A percentile compares a stretch with the other conserved stretches of the same genome.
These are phyloP conservation scores for Croton laevigatus DNA, from an alignment of 441 rosid genomes.

Conservation along the genomic window DNA sequence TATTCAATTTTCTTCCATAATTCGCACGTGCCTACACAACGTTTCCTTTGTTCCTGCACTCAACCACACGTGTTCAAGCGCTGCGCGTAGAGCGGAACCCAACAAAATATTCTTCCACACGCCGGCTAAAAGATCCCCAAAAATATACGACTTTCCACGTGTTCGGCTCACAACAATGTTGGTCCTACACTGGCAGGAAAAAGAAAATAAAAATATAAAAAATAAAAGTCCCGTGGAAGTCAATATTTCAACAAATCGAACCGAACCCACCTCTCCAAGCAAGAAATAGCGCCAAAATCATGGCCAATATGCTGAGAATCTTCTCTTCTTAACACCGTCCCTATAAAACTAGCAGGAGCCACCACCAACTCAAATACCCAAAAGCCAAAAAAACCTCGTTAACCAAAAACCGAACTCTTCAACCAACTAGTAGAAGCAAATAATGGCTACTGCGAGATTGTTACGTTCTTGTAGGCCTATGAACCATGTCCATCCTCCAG, in stretches of 20 bases:
- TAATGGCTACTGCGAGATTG: conserved; percentile 54
- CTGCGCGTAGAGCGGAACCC: background rate
- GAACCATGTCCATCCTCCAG: conserved; percentile 21
- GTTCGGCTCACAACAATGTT: conserved; percentile 20
- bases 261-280: conserved; percentile 12
- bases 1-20: too few species aligned
- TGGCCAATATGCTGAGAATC: conserved; percentile 46
- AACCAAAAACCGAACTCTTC: too few species aligned
- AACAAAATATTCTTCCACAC: conserved; percentile 1
- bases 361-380: background rate
- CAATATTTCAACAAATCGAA: conserved; percentile 10
- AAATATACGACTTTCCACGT: conserved; percentile 17
- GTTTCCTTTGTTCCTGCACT: background rate
- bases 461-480: conserved; percentile 27
- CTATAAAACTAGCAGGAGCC: background rate
- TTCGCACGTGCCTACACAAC: conserved; percentile 5
- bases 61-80: background rate
- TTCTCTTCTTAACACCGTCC: conserved; percentile 21
- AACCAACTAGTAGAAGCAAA: background rate
- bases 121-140: background rate
- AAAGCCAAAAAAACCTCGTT: background rate
- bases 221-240: conserved; percentile 13
- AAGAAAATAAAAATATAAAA: background rate
- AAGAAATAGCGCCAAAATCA: background rate
- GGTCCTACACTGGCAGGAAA: conserved; percentile 22